Evolutionary conservation across 1,284 basidiomycete species (phyloP), one percentile per base, ranked within the genome.

Genomic region (Pyrrhoderma noxium): DNA sequence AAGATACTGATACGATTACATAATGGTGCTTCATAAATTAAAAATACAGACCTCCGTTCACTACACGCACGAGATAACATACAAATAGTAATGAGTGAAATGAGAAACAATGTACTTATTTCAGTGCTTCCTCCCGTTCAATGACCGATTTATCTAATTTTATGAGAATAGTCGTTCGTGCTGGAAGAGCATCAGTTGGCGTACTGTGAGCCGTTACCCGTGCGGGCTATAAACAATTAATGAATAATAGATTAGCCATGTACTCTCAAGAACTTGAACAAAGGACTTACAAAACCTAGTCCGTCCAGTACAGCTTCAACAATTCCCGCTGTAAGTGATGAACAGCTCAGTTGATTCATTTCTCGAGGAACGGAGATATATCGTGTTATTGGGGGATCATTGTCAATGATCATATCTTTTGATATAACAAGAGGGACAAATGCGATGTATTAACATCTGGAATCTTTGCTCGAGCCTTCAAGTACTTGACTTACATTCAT

Each of bases 291-390:
- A 59, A 99, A 93, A 51, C 93, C 91, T 18, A 97, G 73, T 0
- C 93, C 94, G 64, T 99, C 95, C 53, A 99, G 73, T 2, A 97
- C 92, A 5, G 93, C 95, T 70, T 99, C 96, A 3, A 99, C 93
- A 51, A 99, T 86, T 0, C 96, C 95, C 3, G 95, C 95, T 0
- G 93, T 93, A 64, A 96, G 89, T 1, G 95, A 97, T 35, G 94
- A 97, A 63, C 94, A 97, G 61, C 88, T 93, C 36, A 99, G 76
- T 61, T 92, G 86, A 57, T 82, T 87, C 82, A 99, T 87, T 62
- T 99, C 96, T 60, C 84, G 85, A 4, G 95, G 96, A 21, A 98
- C 86, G 16, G 92, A 93, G 56, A 99, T 93, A 60, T 89, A 77
- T 57, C 89, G 82, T 51, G 96, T 93, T 58, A 98, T 78, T 18